Evolutionary conservation across 345 rosid genomes (phyloP).

Genomic region (Cochlearia excelsa): DNA sequence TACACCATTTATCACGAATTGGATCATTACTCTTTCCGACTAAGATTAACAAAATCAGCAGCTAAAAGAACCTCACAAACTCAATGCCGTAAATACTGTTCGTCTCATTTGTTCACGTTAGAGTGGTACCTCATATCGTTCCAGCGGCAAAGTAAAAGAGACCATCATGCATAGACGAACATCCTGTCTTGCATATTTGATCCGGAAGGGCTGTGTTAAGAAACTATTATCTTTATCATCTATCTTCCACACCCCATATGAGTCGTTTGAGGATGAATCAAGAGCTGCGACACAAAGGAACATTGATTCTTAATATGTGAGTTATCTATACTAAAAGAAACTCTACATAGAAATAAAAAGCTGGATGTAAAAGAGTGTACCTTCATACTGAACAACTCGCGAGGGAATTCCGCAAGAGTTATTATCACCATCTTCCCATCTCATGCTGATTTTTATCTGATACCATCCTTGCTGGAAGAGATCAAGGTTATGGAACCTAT

Average conservation of each 20-base stretch:
- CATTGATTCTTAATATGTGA: conserved; percentile 10
- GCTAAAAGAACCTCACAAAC: conserved; percentile 4
- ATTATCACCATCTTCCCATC: conserved; percentile 71
- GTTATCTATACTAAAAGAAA: neutral
- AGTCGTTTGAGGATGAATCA: conserved; percentile 56
- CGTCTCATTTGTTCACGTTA: conserved; percentile 5
- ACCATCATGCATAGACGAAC: conserved; percentile 73
- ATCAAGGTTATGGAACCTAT: conserved; percentile 44
- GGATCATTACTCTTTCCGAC: neutral
- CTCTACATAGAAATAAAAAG: neutral
- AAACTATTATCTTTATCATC: conserved; percentile 85
- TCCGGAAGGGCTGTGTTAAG: conserved; percentile 82
- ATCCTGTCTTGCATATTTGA: conserved; percentile 94
- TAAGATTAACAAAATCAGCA: conserved; percentile 8
- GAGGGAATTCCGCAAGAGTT: conserved; percentile 60
- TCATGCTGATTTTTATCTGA: conserved; percentile 78
- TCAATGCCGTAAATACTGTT: neutral
- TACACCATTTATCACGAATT: conserved; percentile 2
- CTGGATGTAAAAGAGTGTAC: conserved; percentile 36
- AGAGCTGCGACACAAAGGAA: conserved; percentile 52
- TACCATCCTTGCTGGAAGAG: conserved; percentile 96
- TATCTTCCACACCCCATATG: conserved; percentile 81
- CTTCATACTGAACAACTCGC: conserved; percentile 94
- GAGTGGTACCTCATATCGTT: conserved; percentile 55
- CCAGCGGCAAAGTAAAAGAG: conserved; percentile 66